phyloP scores from a whole-genome alignment of 1,284 basidiomycete species.

The Ceratobasidium sp. region DNA sequence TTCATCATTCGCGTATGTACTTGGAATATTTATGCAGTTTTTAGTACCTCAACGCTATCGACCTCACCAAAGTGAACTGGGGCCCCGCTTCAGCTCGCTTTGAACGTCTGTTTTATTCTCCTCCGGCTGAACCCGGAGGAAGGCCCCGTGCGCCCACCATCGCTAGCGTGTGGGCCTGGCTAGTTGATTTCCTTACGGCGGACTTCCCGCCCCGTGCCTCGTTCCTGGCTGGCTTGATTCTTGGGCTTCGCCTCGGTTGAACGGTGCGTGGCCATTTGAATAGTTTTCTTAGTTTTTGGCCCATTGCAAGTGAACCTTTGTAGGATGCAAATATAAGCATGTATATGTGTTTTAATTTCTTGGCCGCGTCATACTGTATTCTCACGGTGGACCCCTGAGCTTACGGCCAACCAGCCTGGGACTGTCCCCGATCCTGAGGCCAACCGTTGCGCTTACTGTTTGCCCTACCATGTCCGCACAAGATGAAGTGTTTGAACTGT shows the following conservation, averaged over 20 bases:
- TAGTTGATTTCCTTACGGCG: slow-evolving; percentile 87
- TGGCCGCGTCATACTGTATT: slow-evolving; percentile 10
- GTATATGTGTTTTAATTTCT: not conserved
- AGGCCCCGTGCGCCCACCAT: slow-evolving; percentile 68
- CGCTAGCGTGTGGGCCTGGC: slow-evolving; percentile 73
- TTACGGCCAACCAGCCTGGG: slow-evolving; percentile 4
- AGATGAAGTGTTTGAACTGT: slow-evolving; percentile 46
- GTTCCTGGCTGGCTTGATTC: slow-evolving; percentile 74
- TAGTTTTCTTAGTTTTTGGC: not conserved
- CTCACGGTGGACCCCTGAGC: slow-evolving; percentile 29
- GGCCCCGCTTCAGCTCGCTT: slow-evolving; percentile 64
- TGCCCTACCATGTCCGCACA: slow-evolving; percentile 4
- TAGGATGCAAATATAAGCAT: not conserved
- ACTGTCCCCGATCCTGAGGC: not conserved
- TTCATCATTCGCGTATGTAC: slow-evolving; percentile 37
- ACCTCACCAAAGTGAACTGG: slow-evolving; percentile 87
- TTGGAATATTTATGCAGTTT: slow-evolving; percentile 32
- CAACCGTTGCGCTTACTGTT: not conserved
- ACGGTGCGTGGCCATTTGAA: not conserved
- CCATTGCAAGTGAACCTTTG: not conserved
- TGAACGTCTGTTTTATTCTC: slow-evolving; percentile 76
- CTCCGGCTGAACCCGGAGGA: slow-evolving; percentile 61
- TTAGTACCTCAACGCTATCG: slow-evolving; percentile 79
- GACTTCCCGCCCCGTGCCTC: slow-evolving; percentile 90
- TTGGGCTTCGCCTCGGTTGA: slow-evolving; percentile 75